Base-by-base conservation (phyloP, 2,329 filamentous ascomycete species). In the Epichloe typhina region DNA sequence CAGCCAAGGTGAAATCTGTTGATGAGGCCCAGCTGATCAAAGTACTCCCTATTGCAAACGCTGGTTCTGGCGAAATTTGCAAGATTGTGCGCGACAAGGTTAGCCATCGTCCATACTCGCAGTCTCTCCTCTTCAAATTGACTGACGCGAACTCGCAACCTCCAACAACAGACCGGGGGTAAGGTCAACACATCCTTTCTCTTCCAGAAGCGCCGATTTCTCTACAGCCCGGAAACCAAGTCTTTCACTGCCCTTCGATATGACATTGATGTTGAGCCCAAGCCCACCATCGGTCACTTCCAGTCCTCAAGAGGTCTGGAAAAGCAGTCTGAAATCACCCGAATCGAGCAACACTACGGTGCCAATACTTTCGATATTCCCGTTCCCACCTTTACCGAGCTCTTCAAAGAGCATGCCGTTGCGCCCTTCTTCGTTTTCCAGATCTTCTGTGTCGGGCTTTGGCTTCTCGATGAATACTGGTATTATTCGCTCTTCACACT, bases 381-480 rank as follows among this genome's bases (percentile, higher is more conserved):
- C 6, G 90, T 98, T 12, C 93, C 94, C 4, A 91, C 86, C 11
- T 98, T 98, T 60, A 82, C 85, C 48, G 93, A 98, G 71, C 79
- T 98, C 47, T 98, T 95, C 79, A 87, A 95, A 69, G 93, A 98
- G 69, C 94, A 98, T 67, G 91, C 94, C 23, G 94, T 98, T 21
- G 94, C 94, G 21, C 93, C 93, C 5, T 98, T 98, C 75, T 98
- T 98, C 70, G 90, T 98, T 56, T 98, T 98, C 72, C 93, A 98
- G 74, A 77, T 98, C 54, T 98, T 98, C 74, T 98, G 94, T 61
- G 93, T 98, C 52, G 94, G 93, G 15, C 73, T 98, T 54, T 98
- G 93, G 93, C 88, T 97, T 83, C 73, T 98, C 64, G 93, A 98
- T 64, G 94, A 98, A 70, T 98, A 97, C 72, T 98, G 94, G 93